Evolutionary conservation across 139 green algal genomes (phyloP).

Genomic region (Auxenochlorella pyrenoidosa): DNA sequence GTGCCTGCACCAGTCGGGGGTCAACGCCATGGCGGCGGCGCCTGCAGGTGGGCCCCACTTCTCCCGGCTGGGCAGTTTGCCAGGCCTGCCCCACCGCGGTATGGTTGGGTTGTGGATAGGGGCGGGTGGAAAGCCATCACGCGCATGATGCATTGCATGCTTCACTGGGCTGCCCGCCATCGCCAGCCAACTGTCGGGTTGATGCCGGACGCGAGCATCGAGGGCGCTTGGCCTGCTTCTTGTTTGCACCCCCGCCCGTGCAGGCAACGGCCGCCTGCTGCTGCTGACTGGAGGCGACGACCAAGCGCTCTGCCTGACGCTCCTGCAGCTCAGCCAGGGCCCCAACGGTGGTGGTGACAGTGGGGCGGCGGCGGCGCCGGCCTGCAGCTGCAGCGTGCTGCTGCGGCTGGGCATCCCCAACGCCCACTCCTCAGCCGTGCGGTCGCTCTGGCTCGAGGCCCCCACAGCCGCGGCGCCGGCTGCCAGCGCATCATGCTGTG

Average conservation of each 20-base stretch:
- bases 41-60: conserved; percentile 1
- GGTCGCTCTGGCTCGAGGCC: conserved; percentile 35
- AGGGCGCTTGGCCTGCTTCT: background rate
- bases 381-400: background rate
- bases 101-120: too few relatives aligned
- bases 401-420: conserved; percentile 11
- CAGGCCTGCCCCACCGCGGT: too few relatives aligned
- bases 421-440: conserved; percentile 54
- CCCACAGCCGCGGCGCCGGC: background rate
- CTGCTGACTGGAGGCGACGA: conserved; percentile 56
- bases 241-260: background rate
- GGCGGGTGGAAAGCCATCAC: too few relatives aligned
- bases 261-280: conserved; percentile 26
- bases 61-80: too few relatives aligned
- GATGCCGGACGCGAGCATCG: too few relatives aligned
- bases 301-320: conserved; percentile 34
- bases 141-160: too few relatives aligned
- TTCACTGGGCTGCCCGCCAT: background rate
- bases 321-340: conserved; percentile 6
- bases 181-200: background rate
- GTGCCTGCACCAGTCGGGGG: conserved; percentile 52
- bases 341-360: background rate
- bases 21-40: conserved; percentile 43
- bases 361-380: background rate
- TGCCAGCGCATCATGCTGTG: background rate